These are phyloP conservation scores for Tylopilus intermedius DNA, from an alignment of 768 basidiomycete species.

Conservation along the genomic window DNA sequence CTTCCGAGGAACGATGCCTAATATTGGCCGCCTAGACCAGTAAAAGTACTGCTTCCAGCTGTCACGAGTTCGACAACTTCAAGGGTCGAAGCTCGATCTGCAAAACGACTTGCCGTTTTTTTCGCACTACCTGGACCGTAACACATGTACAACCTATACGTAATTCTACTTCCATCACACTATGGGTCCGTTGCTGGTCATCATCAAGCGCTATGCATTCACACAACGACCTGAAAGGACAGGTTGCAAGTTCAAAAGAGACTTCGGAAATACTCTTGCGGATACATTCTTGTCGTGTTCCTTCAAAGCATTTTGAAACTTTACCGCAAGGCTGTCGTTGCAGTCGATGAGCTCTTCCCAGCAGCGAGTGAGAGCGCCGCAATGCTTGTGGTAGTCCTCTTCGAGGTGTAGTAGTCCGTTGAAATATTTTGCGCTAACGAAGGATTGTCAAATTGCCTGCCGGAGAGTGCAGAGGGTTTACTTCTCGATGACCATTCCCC, in stretches of 20 bases:
- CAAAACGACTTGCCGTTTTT: too few relatives aligned
- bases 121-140: neutral
- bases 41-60: neutral
- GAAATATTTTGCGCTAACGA: slow-evolving; percentile 44
- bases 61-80: neutral
- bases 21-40: too few relatives aligned
- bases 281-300: slow-evolving; percentile 46
- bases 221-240: slow-evolving; percentile 5
- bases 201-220: slow-evolving; percentile 2
- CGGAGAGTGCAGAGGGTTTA: slow-evolving; percentile 4
- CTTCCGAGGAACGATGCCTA: too few relatives aligned
- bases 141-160: neutral
- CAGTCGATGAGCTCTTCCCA: slow-evolving; percentile 42
- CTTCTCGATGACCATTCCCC: slow-evolving; percentile 36
- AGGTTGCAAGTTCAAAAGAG: slow-evolving; percentile 35
- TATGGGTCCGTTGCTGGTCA: neutral
- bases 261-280: slow-evolving; percentile 46
- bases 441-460: slow-evolving; percentile 2
- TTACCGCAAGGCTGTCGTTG: slow-evolving; percentile 32
- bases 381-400: slow-evolving; percentile 44
- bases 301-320: slow-evolving; percentile 38
- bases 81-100: too few relatives aligned
- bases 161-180: neutral
- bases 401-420: slow-evolving; percentile 53
- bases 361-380: slow-evolving; percentile 35